Evolutionary conservation across 257 asterid genomes (phyloP).

Genomic region (Fraxinus pennsylvanica): DNA sequence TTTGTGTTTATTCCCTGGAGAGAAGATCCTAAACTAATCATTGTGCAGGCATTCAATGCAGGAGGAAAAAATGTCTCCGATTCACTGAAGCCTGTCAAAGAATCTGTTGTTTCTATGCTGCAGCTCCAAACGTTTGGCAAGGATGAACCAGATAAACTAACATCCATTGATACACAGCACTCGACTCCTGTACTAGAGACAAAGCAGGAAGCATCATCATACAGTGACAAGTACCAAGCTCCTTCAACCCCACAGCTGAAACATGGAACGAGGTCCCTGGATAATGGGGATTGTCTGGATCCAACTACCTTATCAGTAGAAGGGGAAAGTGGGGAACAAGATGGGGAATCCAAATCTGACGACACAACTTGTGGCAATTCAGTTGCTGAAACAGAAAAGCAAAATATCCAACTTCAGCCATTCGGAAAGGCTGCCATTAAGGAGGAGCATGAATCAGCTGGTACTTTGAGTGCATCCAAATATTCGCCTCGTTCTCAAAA

Average conservation of each 20-base stretch:
- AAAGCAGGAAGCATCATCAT: slow-evolving; percentile 24
- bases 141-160: slow-evolving; percentile 17
- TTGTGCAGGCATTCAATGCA: slow-evolving; percentile 51
- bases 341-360: slow-evolving; percentile 52
- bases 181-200: slow-evolving; percentile 14
- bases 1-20: background rate
- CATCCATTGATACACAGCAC: slow-evolving; percentile 21
- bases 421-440: slow-evolving; percentile 18
- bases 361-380: slow-evolving; percentile 42
- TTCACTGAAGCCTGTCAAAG: slow-evolving; percentile 43
- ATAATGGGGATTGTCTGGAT: slow-evolving; percentile 41
- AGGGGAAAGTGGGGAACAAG: slow-evolving; percentile 36
- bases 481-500: slow-evolving; percentile 8
- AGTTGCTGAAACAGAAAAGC: slow-evolving; percentile 27
- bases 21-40: slow-evolving; percentile 27
- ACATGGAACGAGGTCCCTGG: slow-evolving; percentile 39
- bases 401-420: slow-evolving; percentile 10
- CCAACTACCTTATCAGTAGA: slow-evolving; percentile 36
- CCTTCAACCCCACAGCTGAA: slow-evolving; percentile 55
- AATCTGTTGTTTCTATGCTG: slow-evolving; percentile 36
- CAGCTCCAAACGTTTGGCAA: slow-evolving; percentile 26
- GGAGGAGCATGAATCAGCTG: slow-evolving; percentile 36
- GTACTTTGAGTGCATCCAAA: slow-evolving; percentile 15
- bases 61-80: slow-evolving; percentile 38
- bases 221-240: slow-evolving; percentile 46